A percentile compares a stretch with the other conserved stretches of the same genome.
Conservation (phyloP, 345 rosid genomes). For the Populus pruinosa region DNA sequence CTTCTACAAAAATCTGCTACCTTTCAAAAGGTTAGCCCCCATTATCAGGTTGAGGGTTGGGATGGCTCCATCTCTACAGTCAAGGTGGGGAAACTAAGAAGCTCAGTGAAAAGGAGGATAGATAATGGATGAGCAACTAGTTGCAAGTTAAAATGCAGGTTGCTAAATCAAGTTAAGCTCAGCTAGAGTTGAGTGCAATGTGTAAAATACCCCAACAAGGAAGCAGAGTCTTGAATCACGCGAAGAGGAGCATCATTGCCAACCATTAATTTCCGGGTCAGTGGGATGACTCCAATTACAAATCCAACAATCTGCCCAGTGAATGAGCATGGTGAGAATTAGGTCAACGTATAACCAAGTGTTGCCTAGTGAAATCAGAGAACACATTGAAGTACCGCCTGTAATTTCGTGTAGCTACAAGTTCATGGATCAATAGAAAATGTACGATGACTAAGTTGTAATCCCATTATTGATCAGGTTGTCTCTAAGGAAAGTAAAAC, state of each 20-base stretch:
- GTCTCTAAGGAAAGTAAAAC: too few relatives aligned
- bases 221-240: conserved; percentile 54
- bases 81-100: conserved; percentile 1
- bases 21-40: conserved; percentile 68
- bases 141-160: not conserved
- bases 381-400: too few relatives aligned
- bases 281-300: conserved; percentile 44
- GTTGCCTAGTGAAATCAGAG: not conserved
- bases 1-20: conserved; percentile 17
- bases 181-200: not conserved
- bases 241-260: conserved; percentile 58
- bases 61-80: conserved; percentile 58
- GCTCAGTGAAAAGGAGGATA: not conserved
- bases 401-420: too few relatives aligned
- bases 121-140: not conserved
- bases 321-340: not conserved
- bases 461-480: too few relatives aligned
- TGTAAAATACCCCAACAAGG: conserved; percentile 49
- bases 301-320: conserved; percentile 51
- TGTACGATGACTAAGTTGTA: too few relatives aligned
- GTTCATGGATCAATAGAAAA: too few relatives aligned
- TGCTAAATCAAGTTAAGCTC: not conserved
- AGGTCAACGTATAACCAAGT: not conserved
- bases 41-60: conserved; percentile 58
- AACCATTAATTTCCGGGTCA: conserved; percentile 38